Evolutionary conservation across 2,329 filamentous ascomycete species (phyloP), one percentile per base, ranked within the genome.

Genomic region (Plectosphaerella sp.): DNA sequence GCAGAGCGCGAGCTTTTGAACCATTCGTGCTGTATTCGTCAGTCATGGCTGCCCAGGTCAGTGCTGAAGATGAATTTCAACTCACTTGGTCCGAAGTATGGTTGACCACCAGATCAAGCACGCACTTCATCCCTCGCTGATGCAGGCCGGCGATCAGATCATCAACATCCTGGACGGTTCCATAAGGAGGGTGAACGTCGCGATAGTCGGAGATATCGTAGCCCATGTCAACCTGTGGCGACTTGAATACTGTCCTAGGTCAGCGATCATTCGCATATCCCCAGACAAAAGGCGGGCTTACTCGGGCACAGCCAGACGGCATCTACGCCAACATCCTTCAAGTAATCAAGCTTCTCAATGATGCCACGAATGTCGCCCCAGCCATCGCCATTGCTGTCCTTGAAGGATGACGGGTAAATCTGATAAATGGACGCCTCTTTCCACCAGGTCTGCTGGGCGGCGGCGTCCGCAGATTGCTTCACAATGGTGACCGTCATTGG

Each of bases 111-210:
- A 69, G 51, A n/a, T 67, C 63, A 5, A 66, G 52, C 12, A 54
- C 20, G 6, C 62, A 24, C n/a, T 60, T 62, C 14, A 62, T 59
- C 4, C 50, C 49, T 7, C 60, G 50, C 11, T 74, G 61, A 55
- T 88, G 83, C 48, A 79, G 78, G 1, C 77, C 79, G 14, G 76
- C 59, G 47, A 88, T 84, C 35, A 89, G 64, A 1, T 69, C 63
- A 35, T 89, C 82, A 43, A 88, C 80, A 62, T 91, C 85, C 49
- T 72, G 68, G 14, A 89, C 67, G 1, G 82, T 84, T 2, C 87
- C 87, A 57, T 88, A 89, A 5, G 76, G 77, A 1, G 35, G 45
- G 11, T 64, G 56, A 5, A 64, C 64, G 24, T 60, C 57, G 3
- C 58, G 54, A 54, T 88, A 88, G 62, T 88, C 77, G 1, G 76